A percentile compares a stretch with the other conserved stretches of the same genome.
Evolutionary conservation across 164 flowering plant species (phyloP).

Genomic region (Magnolia changhungtana): DNA sequence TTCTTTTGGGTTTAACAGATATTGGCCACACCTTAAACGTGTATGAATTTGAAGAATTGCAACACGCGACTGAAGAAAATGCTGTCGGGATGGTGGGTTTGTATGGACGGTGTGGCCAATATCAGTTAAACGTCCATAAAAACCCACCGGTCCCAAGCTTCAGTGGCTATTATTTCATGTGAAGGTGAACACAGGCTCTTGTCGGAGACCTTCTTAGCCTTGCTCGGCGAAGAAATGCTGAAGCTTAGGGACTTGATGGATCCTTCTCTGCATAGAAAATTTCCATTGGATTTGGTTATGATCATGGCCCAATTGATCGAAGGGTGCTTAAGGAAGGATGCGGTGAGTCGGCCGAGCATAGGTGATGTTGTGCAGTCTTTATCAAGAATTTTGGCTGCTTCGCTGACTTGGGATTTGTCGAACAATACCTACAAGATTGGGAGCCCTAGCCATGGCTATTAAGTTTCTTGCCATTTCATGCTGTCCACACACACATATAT

Average conservation of each 20-base stretch:
- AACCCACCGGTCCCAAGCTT: too few relatives aligned
- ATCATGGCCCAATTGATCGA: background rate
- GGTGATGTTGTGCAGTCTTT: conserved; percentile 6
- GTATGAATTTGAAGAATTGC: conserved; percentile 36
- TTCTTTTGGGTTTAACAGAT: conserved; percentile 18
- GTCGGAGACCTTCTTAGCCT: background rate
- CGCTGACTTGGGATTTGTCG: conserved; percentile 2
- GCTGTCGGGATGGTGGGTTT: conserved; percentile 16
- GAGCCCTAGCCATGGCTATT: background rate
- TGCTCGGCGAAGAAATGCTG: background rate
- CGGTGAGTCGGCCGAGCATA: conserved; percentile 4
- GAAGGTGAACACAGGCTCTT: conserved; percentile 13
- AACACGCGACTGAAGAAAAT: conserved; percentile 42
- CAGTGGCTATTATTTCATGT: conserved; percentile 25
- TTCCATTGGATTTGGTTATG: conserved; percentile 5
- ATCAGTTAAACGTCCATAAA: too few relatives aligned
- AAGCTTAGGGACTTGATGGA: conserved; percentile 11
- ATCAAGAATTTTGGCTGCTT: conserved; percentile 3
- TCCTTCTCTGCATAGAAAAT: conserved; percentile 9
- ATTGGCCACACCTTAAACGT: conserved; percentile 31
- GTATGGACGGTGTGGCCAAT: background rate
- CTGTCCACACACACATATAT: too few relatives aligned
- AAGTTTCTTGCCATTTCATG: background rate
- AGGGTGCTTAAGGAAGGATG: conserved; percentile 4
- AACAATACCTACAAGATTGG: background rate